Base-by-base conservation (phyloP, 441 rosid species). In the Croton laevigatus region DNA sequence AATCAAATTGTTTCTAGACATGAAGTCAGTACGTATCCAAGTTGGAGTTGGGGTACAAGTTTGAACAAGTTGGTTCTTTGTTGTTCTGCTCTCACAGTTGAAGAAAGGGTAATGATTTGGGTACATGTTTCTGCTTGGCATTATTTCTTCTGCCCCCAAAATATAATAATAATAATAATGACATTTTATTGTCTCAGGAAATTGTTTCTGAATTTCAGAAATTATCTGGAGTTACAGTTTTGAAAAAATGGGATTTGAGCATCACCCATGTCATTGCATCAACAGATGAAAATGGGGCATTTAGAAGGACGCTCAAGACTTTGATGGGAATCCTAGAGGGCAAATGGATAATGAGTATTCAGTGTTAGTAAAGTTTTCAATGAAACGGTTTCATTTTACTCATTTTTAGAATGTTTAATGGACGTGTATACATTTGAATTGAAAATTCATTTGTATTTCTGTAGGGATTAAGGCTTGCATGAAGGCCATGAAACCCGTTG, bases 301-400 rank as follows among this genome's bases (percentile, higher is more conserved):
- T 97, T 86, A 88, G 77, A 86, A 88, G 99, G 77, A 95, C 99
- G 38, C 82, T 93, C 59, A 95, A 95, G 73, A 71, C 84, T 64
- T 78, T 95, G 79, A 89, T 83, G 94, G 98, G 87, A 42, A 86
- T 93, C 78, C 81, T 93, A 83, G 94, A 88, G 86, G 98, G 99
- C 64, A 95, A 87, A 81, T 95, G 99, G 99, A 86, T 93, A 71
- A 79, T 95, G 73, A 85, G 61, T 70, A 71, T 88, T 66, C 87
- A 91, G 48, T 95, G 99, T 91, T 5, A 86, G 98, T 84, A 54
- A 58, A 65, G 22, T 68, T 42, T 54, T 59, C 3, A 42, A 40
- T 16, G 23, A 11, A 59, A 42, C 32, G 55, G 10, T 34, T 59
- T 51, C 23, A 34, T 38, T 58, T 66, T 12, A 27, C 16, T 66